Evolutionary conservation across 768 basidiomycete genomes (phyloP).

Genomic region (Gymnopilus dilepis): DNA sequence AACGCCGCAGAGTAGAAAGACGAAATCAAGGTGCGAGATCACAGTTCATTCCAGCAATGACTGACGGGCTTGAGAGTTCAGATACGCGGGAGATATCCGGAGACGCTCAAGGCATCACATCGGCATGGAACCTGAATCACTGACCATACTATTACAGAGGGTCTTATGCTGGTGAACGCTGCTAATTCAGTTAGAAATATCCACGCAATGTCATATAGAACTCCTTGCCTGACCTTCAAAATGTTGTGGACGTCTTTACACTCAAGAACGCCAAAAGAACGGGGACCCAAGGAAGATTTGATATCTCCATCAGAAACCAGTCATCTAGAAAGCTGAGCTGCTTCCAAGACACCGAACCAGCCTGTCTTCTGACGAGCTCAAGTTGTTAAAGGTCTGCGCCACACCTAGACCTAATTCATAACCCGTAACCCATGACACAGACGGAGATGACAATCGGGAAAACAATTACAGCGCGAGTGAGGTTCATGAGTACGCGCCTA

Average conservation of each 20-base stretch:
- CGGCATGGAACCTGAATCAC: too few relatives aligned
- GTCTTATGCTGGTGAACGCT: too few relatives aligned
- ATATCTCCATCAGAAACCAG: neutral
- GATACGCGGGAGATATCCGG: too few relatives aligned
- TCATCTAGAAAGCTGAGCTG: neutral
- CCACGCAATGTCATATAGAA: too few relatives aligned
- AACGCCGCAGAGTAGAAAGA: neutral
- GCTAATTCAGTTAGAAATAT: too few relatives aligned
- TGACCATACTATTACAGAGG: too few relatives aligned
- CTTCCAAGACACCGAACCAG: neutral
- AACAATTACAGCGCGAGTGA: neutral
- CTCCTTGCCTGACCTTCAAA: too few relatives aligned
- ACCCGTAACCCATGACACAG: neutral
- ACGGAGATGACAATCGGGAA: neutral
- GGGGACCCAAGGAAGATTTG: too few relatives aligned
- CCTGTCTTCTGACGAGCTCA: neutral
- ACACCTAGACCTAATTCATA: constrained; percentile 3
- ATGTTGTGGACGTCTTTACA: too few relatives aligned
- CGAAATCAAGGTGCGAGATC: neutral
- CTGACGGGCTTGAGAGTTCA: neutral
- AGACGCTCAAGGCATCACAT: too few relatives aligned
- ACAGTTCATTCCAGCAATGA: neutral
- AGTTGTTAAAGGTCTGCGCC: neutral
- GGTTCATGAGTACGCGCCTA: neutral
- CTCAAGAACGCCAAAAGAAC: too few relatives aligned